Conservation (phyloP, 805 yeast genomes). For the Metschnikowia lachancei region DNA sequence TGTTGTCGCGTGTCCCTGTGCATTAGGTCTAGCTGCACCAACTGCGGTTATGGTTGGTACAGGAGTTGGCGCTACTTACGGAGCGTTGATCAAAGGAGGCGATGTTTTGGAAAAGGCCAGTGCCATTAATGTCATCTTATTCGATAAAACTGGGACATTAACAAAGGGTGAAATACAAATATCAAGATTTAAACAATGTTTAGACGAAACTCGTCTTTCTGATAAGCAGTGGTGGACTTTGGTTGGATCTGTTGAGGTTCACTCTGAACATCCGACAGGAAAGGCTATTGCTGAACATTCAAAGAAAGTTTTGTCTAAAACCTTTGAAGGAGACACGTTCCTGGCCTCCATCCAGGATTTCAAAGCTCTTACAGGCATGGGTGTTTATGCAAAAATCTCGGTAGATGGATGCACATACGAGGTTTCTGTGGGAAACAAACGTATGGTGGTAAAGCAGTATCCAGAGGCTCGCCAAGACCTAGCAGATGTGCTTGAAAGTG, state of each 20-base stretch:
- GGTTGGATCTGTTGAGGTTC: conserved; percentile 57
- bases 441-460: conserved; percentile 33
- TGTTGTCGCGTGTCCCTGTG: conserved; percentile 99
- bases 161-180: conserved; percentile 78
- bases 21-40: conserved; percentile 95
- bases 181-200: conserved; percentile 2
- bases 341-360: conserved; percentile 32
- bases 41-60: conserved; percentile 99
- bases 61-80: conserved; percentile 89
- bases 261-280: conserved; percentile 88
- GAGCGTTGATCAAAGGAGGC: conserved; percentile 91
- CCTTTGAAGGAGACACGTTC: conserved; percentile 33
- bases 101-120: conserved; percentile 76
- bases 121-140: conserved; percentile 61
- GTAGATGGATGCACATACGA: conserved; percentile 1
- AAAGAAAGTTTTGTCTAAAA: conserved; percentile 24
- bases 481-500: conserved; percentile 12
- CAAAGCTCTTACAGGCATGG: conserved; percentile 43
- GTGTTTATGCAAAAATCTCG: conserved; percentile 39
- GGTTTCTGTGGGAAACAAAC: conserved; percentile 50
- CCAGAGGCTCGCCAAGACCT: conserved; percentile 13
- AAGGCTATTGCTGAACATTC: conserved; percentile 55
- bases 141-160: conserved; percentile 95
- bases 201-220: conserved; percentile 6
- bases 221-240: conserved; percentile 48